A percentile compares a stretch with the other conserved stretches of the same genome.
phyloP scores from a whole-genome alignment of 352 stramenopile species.

The Globisporangium megalacanthum region DNA sequence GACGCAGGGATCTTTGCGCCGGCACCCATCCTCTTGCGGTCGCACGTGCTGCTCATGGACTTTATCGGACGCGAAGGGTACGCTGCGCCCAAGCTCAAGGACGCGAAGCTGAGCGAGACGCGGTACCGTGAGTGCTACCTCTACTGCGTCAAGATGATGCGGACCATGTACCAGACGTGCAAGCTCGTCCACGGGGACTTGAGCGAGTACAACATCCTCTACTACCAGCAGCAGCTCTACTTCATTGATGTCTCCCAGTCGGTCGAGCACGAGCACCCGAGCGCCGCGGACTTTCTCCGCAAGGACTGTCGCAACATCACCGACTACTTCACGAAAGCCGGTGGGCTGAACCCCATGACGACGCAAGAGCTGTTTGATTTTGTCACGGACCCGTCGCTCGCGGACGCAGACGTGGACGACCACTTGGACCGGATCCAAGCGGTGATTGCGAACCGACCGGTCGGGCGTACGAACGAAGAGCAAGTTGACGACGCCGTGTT shows the following conservation, averaged over 20 bases:
- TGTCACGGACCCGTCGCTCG: slow-evolving; percentile 76
- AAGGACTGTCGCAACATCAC: slow-evolving; percentile 98
- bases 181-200: slow-evolving; percentile 98
- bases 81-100: slow-evolving; percentile 92
- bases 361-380: slow-evolving; percentile 97
- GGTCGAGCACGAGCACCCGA: slow-evolving; percentile 98
- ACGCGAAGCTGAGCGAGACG: slow-evolving; percentile 89
- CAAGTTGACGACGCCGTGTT: slow-evolving; percentile 94
- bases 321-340: slow-evolving; percentile 94
- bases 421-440: slow-evolving; percentile 90
- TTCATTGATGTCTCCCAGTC: slow-evolving; percentile 99
- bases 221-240: slow-evolving; percentile 94
- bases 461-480: slow-evolving; percentile 56
- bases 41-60: slow-evolving; percentile 98
- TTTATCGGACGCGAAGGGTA: slow-evolving; percentile 96
- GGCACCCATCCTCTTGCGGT: slow-evolving; percentile 92
- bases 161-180: slow-evolving; percentile 95
- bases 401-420: slow-evolving; percentile 75
- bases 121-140: slow-evolving; percentile 94
- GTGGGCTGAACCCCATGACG: slow-evolving; percentile 89
- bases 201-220: slow-evolving; percentile 99
- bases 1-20: slow-evolving; percentile 91
- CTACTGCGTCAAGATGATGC: slow-evolving; percentile 94
- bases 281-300: slow-evolving; percentile 95
- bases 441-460: slow-evolving; percentile 67